A percentile compares a stretch with the other conserved stretches of the same genome.
phyloP scores from a whole-genome alignment of 176 grass and related monocot species.

The Urochloa ruziziensis region DNA sequence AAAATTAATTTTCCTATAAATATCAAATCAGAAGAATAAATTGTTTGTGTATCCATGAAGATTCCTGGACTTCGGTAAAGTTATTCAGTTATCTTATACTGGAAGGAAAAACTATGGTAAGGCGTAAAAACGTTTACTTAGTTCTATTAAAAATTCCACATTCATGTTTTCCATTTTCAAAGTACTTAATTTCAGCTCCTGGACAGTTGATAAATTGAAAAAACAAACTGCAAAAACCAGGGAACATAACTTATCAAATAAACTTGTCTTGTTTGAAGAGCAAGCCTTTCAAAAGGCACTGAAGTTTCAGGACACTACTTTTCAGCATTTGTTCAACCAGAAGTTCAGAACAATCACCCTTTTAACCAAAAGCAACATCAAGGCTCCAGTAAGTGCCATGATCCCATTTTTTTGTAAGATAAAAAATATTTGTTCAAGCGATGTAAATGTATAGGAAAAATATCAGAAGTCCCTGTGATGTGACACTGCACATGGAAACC shows the following conservation, averaged over 20 bases:
- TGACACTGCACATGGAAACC: neutral
- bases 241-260: neutral
- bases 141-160: neutral
- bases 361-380: constrained; percentile 6
- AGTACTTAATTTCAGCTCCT: neutral
- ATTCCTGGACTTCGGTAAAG: neutral
- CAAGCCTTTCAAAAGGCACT: neutral
- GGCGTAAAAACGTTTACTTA: neutral
- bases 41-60: neutral
- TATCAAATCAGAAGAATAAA: neutral
- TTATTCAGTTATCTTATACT: neutral
- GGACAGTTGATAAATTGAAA: neutral
- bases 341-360: neutral
- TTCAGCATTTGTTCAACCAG: neutral
- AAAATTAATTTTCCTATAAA: neutral
- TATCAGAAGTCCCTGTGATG: neutral
- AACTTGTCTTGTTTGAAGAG: neutral
- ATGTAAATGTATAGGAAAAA: neutral
- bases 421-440: neutral
- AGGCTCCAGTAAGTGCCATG: neutral
- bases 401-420: neutral
- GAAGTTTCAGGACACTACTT: neutral
- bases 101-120: neutral
- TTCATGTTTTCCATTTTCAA: neutral
- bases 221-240: neutral